Evolutionary conservation across 495 filamentous ascomycete genomes (phyloP), one percentile per base, ranked within the genome.

Genomic region (Collariella sp.): DNA sequence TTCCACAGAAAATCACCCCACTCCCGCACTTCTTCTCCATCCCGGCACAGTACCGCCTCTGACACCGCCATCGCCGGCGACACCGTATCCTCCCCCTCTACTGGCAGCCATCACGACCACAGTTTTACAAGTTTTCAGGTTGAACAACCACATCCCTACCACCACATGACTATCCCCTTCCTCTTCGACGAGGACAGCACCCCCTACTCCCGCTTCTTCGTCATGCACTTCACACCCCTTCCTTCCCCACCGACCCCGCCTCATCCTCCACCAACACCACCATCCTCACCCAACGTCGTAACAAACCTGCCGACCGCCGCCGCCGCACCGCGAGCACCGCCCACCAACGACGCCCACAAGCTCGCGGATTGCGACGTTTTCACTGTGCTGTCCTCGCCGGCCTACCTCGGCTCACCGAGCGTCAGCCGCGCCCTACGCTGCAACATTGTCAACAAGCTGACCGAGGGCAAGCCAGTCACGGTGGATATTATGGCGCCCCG

Each of bases 331-430:
- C 5, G 16, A 57, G 24, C 11, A 26, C 22, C 15, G 36, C 13
- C 3, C 50, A 2, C 31, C 51, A 56, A 65, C 42, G 68, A 68
- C 12, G 58, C 46, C 44, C 60, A 66, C 34, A 54, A 64, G 1
- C 64, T 79, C 9, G 60, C 72, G 29, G 72, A 71, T 22, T 68
- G 66, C 29, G 75, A 81, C 55, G 66, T 79, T 46, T 81, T 80
- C 62, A 63, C 67, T 38, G 71, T 80, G 19, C 69, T 82, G 0
- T 56, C 60, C 2, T 65, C 73, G 11, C 64, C 26, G 26, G 26
- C 26, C 5, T 31, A 72, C 50, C 58, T 66, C 5, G 60, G 57
- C 53, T 68, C 70, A 18, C 58, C 72, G 0, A 68, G 64, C 34
- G 41, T 63, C 15, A 60, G 39, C 46, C 69, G 59, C 62, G 67